Evolutionary conservation across 164 flowering plant species (phyloP), one percentile per base, ranked within the genome.

Genomic region (Echeveria elegans): DNA sequence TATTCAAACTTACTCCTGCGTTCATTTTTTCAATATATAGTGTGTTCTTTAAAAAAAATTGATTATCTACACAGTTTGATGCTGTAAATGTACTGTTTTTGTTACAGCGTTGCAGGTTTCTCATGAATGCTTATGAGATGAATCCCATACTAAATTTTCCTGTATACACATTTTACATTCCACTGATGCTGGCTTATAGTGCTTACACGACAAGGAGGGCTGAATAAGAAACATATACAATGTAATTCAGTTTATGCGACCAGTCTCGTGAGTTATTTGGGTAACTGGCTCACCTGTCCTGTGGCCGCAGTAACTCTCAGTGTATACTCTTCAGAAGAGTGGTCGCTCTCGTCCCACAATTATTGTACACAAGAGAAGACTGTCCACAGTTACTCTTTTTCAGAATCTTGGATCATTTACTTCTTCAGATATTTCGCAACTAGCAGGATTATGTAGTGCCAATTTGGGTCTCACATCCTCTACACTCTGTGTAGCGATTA

Each of bases 121-220:
- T 89, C 31, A 67, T 75, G 63, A 85, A 79, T 75, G 97, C 92
- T 6, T 94, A 85, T 70, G 93, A 83, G 66, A 86, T 88, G 92
- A 94, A 88, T 69, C 92, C 96, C 10, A 36, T 88, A 61, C 71
- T 86, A 56, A 87, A 91, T 78, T 86, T 82, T 68, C 90, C 95
- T 1, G 80, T 67, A 19, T 94, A 85, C 72, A 64, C 87, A 73
- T 65, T 88, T 32, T 26, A 76, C 9, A 70, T 86, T 66, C 97
- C 99, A 29, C 26, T 88, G 11, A 69, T 94, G 75, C 31, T 94
- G 78, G 80, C 77, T 68, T 89, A 79, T 77, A 75, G 87, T 32
- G 53, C 81, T 68, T 84, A 77, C 84, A 77, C 69, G 66, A 90
- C 98, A 38, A 71, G 67, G 71, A 72, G 76, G 60, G 62, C 58